phyloP scores from a whole-genome alignment of 176 grass and related monocot genomes.

The Tillandsia fasciculata region DNA sequence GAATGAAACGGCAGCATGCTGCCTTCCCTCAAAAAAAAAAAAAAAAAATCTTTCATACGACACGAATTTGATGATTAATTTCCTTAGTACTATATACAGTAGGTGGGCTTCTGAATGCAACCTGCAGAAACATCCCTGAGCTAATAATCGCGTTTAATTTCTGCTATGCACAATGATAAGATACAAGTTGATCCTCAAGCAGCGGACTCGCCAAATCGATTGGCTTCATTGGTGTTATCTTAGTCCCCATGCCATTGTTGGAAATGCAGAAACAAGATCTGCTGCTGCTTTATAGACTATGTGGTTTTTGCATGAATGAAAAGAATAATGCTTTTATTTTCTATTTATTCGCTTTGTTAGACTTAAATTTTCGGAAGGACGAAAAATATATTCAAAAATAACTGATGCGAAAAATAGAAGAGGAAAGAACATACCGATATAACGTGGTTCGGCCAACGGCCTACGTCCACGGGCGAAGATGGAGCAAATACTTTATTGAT shows the following conservation, averaged over 20 bases:
- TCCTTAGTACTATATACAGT: conserved; percentile 10
- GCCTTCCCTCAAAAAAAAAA: too few species aligned
- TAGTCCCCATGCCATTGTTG: conserved; percentile 33
- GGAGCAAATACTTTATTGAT: too few species aligned
- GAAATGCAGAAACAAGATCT: conserved; percentile 56
- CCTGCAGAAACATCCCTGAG: conserved; percentile 59
- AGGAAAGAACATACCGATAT: too few species aligned
- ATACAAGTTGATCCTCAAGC: conserved; percentile 42
- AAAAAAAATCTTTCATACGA: conserved; percentile 2
- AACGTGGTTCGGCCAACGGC: too few species aligned
- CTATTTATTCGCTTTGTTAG: too few species aligned
- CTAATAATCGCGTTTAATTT: conserved; percentile 39
- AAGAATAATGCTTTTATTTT: not conserved
- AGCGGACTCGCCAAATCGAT: conserved; percentile 46
- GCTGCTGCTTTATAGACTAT: conserved; percentile 14
- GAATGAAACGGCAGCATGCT: too few species aligned
- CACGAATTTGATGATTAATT: not conserved
- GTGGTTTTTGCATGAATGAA: too few species aligned
- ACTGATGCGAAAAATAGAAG: too few species aligned
- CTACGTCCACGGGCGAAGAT: too few species aligned
- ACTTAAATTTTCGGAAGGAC: too few species aligned
- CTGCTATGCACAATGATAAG: conserved; percentile 50
- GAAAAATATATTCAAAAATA: too few species aligned
- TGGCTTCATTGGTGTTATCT: conserved; percentile 40
- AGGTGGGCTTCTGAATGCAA: conserved; percentile 66